Evolutionary conservation across 208 protist species (phyloP), one percentile per base, ranked within the genome.

Genomic region (Porcisia hertigi): DNA sequence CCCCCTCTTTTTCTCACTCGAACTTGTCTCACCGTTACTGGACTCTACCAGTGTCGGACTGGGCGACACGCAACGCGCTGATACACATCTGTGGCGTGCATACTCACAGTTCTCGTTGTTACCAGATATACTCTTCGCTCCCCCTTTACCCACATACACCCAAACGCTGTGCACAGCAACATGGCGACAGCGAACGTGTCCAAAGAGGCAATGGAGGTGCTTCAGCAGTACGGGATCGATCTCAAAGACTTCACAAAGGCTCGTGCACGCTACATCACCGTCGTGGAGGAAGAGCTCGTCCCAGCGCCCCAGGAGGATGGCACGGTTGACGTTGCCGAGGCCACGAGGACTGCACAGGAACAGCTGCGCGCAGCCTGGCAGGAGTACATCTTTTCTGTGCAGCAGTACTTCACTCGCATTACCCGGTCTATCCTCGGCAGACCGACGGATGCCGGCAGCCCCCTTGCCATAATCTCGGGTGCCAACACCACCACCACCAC

Each of bases 161-260:
- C 25, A 41, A 16, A 49, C 57, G 39, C 23, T 11, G 47, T 11
- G 18, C 5, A 39, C 39, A 41, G 14, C 63, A 58, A 41, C 39
- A 96, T 96, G 92, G 85, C 81, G 23, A 89, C 85, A 3, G 75
- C 79, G 23, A 76, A 62, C 62, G 81, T 96, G 34, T 77, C 83
- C 45, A 64, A 82, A 41, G 87, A 81, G 75, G 76, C 88, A 20
- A 59, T 91, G 70, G 80, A 89, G 69, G 66, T 95, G 30, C 79
- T 97, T 55, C 87, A 97, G 69, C 79, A 84, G 60, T 91, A 88
- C 64, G 63, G 60, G 66, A 90, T 97, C 73, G 89, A 97, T 71
- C 60, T 91, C 3, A 92, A 92, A 71, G 93, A 97, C 76, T 92
- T 93, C 58, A 84, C 73, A 52, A 92, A 90, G 77, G 93, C 93